phyloP scores from a whole-genome alignment of 768 basidiomycete species.

The Trichaptum fuscoviolaceum region DNA sequence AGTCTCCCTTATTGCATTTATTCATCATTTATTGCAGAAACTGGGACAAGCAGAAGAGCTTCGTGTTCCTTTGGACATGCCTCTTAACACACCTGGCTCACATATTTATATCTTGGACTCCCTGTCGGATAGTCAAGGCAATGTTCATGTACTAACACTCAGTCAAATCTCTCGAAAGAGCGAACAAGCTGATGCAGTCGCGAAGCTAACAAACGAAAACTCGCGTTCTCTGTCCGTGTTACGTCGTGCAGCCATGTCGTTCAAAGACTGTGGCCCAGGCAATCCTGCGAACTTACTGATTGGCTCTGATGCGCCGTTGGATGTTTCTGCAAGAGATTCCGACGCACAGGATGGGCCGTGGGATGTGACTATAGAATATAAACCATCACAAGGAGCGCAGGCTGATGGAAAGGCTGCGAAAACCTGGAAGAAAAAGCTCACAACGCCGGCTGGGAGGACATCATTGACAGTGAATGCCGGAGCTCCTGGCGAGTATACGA shows the following conservation, averaged over 20 bases:
- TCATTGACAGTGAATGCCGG: slow-evolving; percentile 46
- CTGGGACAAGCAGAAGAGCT: slow-evolving; percentile 44
- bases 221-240: slow-evolving; percentile 66
- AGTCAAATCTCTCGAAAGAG: neutral
- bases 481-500: slow-evolving; percentile 73
- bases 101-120: slow-evolving; percentile 75
- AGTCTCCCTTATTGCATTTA: neutral
- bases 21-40: slow-evolving; percentile 9
- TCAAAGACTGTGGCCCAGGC: slow-evolving; percentile 69
- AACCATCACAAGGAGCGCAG: slow-evolving; percentile 40
- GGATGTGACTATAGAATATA: slow-evolving; percentile 59
- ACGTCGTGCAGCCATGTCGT: slow-evolving; percentile 64
- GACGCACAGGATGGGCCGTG: slow-evolving; percentile 65
- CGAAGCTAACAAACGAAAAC: slow-evolving; percentile 24
- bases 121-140: slow-evolving; percentile 79
- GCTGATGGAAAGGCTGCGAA: slow-evolving; percentile 34
- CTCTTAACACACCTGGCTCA: slow-evolving; percentile 57
- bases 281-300: slow-evolving; percentile 65
- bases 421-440: slow-evolving; percentile 60
- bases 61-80: slow-evolving; percentile 61
- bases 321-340: slow-evolving; percentile 45
- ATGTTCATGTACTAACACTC: slow-evolving; percentile 24
- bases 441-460: slow-evolving; percentile 38
- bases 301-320: slow-evolving; percentile 56
- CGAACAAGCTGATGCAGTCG: neutral